phyloP scores from a whole-genome alignment of 140 eudicot genomes.

The Bidens hawaiensis region DNA sequence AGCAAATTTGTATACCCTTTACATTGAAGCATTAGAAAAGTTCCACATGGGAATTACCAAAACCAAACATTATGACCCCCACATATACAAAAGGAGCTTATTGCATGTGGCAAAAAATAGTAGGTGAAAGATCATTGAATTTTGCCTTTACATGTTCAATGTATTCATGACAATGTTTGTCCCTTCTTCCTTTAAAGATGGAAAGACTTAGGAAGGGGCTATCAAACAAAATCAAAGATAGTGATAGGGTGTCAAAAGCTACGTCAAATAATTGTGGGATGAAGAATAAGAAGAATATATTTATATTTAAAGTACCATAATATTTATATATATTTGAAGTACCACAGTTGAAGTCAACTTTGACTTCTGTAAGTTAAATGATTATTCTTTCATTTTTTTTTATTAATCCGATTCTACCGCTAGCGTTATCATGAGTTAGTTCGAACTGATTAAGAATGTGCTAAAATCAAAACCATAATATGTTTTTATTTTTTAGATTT shows the following conservation, averaged over 20 bases:
- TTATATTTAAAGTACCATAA: conserved; percentile 5
- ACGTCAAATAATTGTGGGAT: conserved; percentile 22
- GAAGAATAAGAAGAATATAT: not conserved
- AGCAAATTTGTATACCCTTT: not conserved
- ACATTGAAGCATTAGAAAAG: conserved; percentile 7
- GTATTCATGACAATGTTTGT: conserved; percentile 30
- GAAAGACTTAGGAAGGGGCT: conserved; percentile 32
- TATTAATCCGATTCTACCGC: too few relatives aligned
- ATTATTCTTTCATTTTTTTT: too few relatives aligned
- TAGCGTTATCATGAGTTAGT: not conserved
- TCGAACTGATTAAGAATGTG: not conserved
- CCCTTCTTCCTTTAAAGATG: conserved; percentile 30
- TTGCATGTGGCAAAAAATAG: conserved; percentile 29
- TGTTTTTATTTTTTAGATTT: not conserved
- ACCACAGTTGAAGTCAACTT: conserved; percentile 20
- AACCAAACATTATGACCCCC: conserved; percentile 14
- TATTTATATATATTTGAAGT: not conserved
- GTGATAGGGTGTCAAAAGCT: conserved; percentile 21
- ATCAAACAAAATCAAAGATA: conserved; percentile 34
- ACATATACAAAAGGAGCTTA: conserved; percentile 6
- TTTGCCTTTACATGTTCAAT: conserved; percentile 33
- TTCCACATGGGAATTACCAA: conserved; percentile 7
- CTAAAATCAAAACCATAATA: too few relatives aligned
- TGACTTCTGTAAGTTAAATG: not conserved
- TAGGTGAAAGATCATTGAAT: conserved; percentile 26